Conservation (phyloP, 2,329 filamentous ascomycete species). For the Botrytis paeoniae region DNA sequence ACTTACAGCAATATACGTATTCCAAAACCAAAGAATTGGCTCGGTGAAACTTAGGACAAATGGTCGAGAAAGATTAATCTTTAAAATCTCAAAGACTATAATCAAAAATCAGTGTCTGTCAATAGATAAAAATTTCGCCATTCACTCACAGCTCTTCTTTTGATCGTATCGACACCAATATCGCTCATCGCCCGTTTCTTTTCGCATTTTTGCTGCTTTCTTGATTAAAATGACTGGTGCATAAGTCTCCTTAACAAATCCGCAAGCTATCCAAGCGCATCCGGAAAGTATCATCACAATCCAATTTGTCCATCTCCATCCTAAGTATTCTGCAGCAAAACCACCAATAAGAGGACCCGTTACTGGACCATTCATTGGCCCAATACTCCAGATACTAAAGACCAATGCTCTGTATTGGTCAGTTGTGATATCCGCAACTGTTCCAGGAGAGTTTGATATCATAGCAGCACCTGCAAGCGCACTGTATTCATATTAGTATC, state of each 20-base stretch:
- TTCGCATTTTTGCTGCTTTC: slow-evolving; percentile 61
- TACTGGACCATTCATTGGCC: slow-evolving; percentile 73
- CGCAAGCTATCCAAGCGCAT: slow-evolving; percentile 56
- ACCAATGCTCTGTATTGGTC: slow-evolving; percentile 79
- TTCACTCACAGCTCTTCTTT: slow-evolving; percentile 15
- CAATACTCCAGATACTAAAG: slow-evolving; percentile 79
- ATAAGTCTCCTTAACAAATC: slow-evolving; percentile 71
- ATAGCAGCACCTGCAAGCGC: slow-evolving; percentile 74
- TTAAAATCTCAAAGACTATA: slow-evolving; percentile 64
- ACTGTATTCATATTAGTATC: slow-evolving; percentile 30
- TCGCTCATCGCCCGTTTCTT: slow-evolving; percentile 66
- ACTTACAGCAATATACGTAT: slow-evolving; percentile 58
- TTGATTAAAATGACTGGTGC: slow-evolving; percentile 65
- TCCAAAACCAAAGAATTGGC: slow-evolving; percentile 73
- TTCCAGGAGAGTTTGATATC: slow-evolving; percentile 80
- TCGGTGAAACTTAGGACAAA: slow-evolving; percentile 76
- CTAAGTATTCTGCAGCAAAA: slow-evolving; percentile 72
- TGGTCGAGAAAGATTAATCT: slow-evolving; percentile 72
- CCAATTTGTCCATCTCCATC: slow-evolving; percentile 89
- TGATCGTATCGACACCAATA: slow-evolving; percentile 70
- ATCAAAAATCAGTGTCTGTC: slow-evolving; percentile 35
- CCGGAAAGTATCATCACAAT: slow-evolving; percentile 70
- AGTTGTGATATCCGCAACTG: slow-evolving; percentile 76
- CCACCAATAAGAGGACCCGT: slow-evolving; percentile 74
- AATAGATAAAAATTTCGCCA: not conserved